phyloP scores from a whole-genome alignment of 2,329 filamentous ascomycete genomes.

The Alternaria ethzedia region DNA sequence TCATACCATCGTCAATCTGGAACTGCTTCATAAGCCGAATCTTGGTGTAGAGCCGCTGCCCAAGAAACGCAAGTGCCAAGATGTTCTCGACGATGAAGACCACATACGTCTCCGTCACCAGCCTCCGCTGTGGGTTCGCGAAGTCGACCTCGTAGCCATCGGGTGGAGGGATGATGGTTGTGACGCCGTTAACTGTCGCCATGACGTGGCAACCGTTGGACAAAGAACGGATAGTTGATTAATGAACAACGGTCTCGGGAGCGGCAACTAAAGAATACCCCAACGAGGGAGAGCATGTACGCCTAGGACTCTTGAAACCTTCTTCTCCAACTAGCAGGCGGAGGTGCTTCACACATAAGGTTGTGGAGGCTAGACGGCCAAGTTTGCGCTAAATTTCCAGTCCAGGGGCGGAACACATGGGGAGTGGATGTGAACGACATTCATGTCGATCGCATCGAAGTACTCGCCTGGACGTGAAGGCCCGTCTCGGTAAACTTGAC shows the following conservation, averaged over 20 bases:
- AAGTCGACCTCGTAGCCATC: conserved; percentile 38
- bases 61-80: conserved; percentile 26
- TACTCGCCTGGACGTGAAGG: background rate
- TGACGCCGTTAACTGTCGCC: conserved; percentile 17
- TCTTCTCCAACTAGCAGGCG: background rate
- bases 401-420: background rate
- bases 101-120: conserved; percentile 23
- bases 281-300: background rate
- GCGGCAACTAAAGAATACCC: background rate
- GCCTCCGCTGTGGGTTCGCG: conserved; percentile 28
- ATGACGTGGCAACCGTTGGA: conserved; percentile 6
- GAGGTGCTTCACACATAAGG: background rate
- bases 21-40: conserved; percentile 26
- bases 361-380: conserved; percentile 1
- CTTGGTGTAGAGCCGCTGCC: conserved; percentile 38
- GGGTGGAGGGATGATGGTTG: conserved; percentile 27
- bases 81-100: conserved; percentile 28
- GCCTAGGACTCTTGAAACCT: background rate
- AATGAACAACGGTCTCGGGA: background rate
- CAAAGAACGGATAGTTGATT: background rate
- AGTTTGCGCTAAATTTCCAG: conserved; percentile 3
- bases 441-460: conserved; percentile 2
- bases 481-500: background rate
- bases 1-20: conserved; percentile 35
- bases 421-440: background rate